phyloP scores from a whole-genome alignment of 345 rosid genomes.

The Rhizophora apiculata region DNA sequence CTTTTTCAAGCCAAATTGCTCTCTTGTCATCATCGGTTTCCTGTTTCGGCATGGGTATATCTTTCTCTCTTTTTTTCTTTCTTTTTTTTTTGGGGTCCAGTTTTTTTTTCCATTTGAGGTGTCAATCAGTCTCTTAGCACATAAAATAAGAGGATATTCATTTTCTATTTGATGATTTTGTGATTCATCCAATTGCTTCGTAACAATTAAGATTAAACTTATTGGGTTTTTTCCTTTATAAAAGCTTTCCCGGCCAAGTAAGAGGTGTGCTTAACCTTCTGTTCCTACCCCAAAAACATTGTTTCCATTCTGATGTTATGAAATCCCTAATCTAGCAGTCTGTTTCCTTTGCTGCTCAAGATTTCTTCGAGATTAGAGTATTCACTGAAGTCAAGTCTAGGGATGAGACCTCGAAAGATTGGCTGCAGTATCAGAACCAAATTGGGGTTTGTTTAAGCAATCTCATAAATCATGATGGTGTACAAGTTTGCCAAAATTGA shows the following conservation, averaged over 20 bases:
- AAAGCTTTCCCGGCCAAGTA: not conserved
- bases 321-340: not conserved
- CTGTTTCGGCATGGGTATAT: slow-evolving; percentile 86
- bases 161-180: not conserved
- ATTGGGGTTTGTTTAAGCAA: not conserved
- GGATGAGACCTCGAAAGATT: not conserved
- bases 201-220: no score
- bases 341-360: not conserved
- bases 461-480: not conserved
- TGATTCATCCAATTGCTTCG: not conserved
- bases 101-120: not conserved
- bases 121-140: not conserved
- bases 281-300: not conserved
- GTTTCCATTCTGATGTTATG: not conserved
- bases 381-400: not conserved
- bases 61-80: slow-evolving; percentile 16
- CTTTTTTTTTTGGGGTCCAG: not conserved
- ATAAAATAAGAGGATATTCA: not conserved
- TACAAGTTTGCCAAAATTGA: no score
- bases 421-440: not conserved
- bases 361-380: not conserved
- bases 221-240: not conserved
- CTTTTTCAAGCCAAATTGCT: slow-evolving; percentile 81
- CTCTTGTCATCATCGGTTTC: slow-evolving; percentile 79
- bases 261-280: not conserved